Evolutionary conservation across 345 rosid species (phyloP).

Genomic region (Eucalyptus tenuipes): DNA sequence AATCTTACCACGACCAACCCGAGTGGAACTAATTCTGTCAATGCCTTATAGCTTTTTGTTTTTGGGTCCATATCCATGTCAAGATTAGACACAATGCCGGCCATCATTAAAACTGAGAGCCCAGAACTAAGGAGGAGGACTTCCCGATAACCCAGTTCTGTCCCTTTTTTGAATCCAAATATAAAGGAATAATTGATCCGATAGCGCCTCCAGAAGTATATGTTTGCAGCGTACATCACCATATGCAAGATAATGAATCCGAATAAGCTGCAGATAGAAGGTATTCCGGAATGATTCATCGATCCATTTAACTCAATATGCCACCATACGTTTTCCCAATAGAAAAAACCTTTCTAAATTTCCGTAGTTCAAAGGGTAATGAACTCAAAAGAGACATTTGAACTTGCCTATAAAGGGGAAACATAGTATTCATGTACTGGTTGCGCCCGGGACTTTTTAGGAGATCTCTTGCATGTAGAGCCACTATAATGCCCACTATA

Average conservation of each 20-base stretch:
- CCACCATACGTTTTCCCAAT: neutral
- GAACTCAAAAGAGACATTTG: neutral
- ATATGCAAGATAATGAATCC: slow-evolving; percentile 46
- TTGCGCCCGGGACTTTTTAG: slow-evolving; percentile 28
- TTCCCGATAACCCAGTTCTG: slow-evolving; percentile 46
- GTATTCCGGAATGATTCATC: neutral
- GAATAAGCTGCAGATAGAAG: slow-evolving; percentile 39
- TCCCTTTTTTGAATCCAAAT: slow-evolving; percentile 61
- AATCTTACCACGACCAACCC: slow-evolving; percentile 37
- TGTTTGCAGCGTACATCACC: slow-evolving; percentile 43
- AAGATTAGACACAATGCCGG: slow-evolving; percentile 42
- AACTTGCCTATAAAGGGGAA: slow-evolving; percentile 61
- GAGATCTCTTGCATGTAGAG: slow-evolving; percentile 29
- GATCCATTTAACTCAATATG: neutral
- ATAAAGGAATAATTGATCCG: slow-evolving; percentile 61
- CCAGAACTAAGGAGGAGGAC: slow-evolving; percentile 54
- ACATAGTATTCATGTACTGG: slow-evolving; percentile 43
- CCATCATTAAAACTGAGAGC: slow-evolving; percentile 38
- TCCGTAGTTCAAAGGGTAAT: neutral
- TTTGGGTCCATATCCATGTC: slow-evolving; percentile 35
- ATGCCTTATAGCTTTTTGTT: slow-evolving; percentile 14
- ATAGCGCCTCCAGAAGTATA: slow-evolving; percentile 62
- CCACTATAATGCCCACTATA: slow-evolving; percentile 35
- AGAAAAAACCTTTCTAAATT: neutral
- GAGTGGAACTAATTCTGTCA: slow-evolving; percentile 49